Conservation (phyloP, 345 rosid genomes). For the Citrus reticulata region DNA sequence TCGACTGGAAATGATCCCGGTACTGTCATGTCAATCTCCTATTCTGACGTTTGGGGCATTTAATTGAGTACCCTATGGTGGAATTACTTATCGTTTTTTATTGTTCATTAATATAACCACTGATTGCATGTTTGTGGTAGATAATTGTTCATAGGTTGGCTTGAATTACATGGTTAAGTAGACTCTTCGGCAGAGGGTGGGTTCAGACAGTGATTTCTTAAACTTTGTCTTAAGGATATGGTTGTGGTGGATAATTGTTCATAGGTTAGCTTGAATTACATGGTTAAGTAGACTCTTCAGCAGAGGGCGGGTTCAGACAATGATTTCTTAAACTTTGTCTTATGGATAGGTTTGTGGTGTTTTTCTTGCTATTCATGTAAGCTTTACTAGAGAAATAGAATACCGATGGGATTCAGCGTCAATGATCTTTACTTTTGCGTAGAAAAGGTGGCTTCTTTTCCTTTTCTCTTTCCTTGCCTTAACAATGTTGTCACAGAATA, state of each 20-base stretch:
- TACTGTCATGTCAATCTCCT: slow-evolving; percentile 22
- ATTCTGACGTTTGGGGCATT: not conserved
- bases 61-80: not conserved
- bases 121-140: not conserved
- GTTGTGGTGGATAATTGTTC: not conserved
- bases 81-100: too few species aligned
- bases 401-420: not conserved
- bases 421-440: not conserved
- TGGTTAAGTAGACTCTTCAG: not conserved
- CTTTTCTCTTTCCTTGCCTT: not conserved
- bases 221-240: not conserved
- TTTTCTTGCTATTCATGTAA: not conserved
- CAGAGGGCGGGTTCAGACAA: not conserved
- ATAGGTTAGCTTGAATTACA: not conserved
- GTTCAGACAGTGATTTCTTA: too few species aligned
- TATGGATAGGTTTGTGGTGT: not conserved
- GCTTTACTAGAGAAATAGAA: not conserved
- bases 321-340: not conserved
- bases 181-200: not conserved
- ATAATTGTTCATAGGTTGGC: not conserved
- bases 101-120: not conserved
- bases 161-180: not conserved
- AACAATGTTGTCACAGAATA: not conserved
- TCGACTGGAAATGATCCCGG: slow-evolving; percentile 69
- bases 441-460: not conserved